phyloP scores from a whole-genome alignment of 2,329 filamentous ascomycete species.

The Aspergillus piperis region DNA sequence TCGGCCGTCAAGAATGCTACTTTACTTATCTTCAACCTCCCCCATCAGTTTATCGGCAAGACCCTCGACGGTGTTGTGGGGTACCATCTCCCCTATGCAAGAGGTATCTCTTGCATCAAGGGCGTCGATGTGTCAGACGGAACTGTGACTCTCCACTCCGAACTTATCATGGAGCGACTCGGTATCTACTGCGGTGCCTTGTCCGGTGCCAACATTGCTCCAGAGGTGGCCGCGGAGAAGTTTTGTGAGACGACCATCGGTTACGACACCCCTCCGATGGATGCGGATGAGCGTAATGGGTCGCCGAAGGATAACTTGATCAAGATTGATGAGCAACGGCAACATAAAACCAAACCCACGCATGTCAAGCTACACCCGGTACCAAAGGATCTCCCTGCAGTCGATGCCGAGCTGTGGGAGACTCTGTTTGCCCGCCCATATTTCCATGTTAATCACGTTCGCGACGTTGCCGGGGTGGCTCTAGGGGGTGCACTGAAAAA shows the following conservation, averaged over 20 bases:
- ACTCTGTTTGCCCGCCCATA: constrained; percentile 87
- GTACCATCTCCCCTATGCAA: constrained; percentile 80
- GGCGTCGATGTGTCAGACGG: constrained; percentile 85
- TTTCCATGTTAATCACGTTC: constrained; percentile 88
- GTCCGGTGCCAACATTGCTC: constrained; percentile 89
- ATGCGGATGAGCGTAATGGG: constrained; percentile 63
- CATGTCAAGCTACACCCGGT: constrained; percentile 69
- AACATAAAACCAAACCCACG: constrained; percentile 64
- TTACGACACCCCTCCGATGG: constrained; percentile 83
- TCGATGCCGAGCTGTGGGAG: constrained; percentile 78
- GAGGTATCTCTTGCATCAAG: constrained; percentile 93
- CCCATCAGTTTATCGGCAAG: constrained; percentile 61
- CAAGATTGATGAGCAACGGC: constrained; percentile 51
- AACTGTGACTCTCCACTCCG: constrained; percentile 80
- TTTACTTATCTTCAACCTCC: constrained; percentile 91
- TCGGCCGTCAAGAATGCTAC: constrained; percentile 77
- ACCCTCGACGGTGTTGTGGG: constrained; percentile 71
- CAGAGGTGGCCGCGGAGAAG: constrained; percentile 86
- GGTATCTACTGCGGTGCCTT: constrained; percentile 92
- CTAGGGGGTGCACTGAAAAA: constrained; percentile 91
- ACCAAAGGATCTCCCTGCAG: constrained; percentile 74
- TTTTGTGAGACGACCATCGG: constrained; percentile 93
- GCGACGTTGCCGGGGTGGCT: constrained; percentile 52
- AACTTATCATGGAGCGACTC: constrained; percentile 81
- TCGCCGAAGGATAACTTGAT: constrained; percentile 46